Evolutionary conservation across 345 rosid species (phyloP), one percentile per base, ranked within the genome.

Genomic region (Noccaea bulbosa): DNA sequence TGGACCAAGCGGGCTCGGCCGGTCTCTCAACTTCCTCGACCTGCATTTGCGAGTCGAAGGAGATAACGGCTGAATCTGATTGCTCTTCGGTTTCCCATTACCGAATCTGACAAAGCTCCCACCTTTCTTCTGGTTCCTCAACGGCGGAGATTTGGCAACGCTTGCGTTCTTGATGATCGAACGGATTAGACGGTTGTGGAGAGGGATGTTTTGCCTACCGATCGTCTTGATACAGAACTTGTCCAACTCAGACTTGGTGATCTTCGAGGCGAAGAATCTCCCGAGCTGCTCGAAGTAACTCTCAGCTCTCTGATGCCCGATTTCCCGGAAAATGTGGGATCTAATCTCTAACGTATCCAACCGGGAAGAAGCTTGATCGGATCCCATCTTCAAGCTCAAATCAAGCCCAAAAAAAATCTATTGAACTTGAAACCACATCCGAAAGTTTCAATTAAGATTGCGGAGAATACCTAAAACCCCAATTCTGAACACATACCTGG

Each of bases 1-100:
- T 2, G 92, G 91, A 12, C 92, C 95, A 69, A 90, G 70, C 37
- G 92, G 92, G 69, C 94, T 93, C 0, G 82, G 91, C 9, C 88
- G 80, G 69, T 91, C 97, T 79, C 77, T 80, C 17, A 79, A 83
- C 76, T 86, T 91, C 34, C 79, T 74, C 14, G 97, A 86, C 78
- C 96, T 75, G 56, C 81, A 80, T 77, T 90, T 93, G 46, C 87
- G 81, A 71, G 89, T 84, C 27, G 87, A 84, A 59, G 90, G 75
- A 65, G 90, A 85, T 59, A 88, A 72, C 0, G 86, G 76, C 66
- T 85, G 82, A 43, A 80, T 77, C 54, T 68, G 65, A 43, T 48
- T 79, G 49, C 75, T 83, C 73, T 74, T 86, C 61, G 74, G 76
- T 51, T 75, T 59, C 51, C 81, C 90, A 59, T 74, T 67, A 14